Percentiles rank a stretch among this genome's conserved stretches.
phyloP scores from a whole-genome alignment of 805 yeast genomes.

The Pichia nanzhaoensis region DNA sequence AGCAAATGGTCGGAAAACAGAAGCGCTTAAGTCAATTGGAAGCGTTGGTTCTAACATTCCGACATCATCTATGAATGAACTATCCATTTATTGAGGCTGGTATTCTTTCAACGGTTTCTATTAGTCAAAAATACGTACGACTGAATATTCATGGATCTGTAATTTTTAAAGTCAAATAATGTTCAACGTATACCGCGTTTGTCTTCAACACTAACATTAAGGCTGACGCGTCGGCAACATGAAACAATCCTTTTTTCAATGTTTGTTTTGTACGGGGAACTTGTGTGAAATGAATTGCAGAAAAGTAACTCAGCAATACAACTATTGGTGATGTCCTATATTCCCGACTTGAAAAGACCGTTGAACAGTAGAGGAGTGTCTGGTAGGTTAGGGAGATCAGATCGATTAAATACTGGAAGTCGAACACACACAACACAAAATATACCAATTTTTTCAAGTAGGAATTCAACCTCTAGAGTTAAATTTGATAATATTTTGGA shows the following conservation, averaged over 20 bases:
- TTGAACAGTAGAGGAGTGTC: neutral
- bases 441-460: neutral
- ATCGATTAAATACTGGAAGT: neutral
- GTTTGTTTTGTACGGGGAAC: neutral
- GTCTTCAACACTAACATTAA: too few species aligned
- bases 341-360: constrained; percentile 4
- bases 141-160: too few species aligned
- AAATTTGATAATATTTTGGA: neutral
- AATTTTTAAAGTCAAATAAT: too few species aligned
- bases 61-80: constrained; percentile 12
- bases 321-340: constrained; percentile 1
- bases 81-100: constrained; percentile 5
- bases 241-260: too few species aligned
- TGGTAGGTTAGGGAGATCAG: neutral
- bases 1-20: constrained; percentile 84
- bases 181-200: too few species aligned
- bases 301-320: too few species aligned
- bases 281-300: too few species aligned
- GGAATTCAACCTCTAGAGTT: neutral
- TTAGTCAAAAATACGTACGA: too few species aligned
- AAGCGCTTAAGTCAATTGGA: constrained; percentile 73
- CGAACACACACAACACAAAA: neutral
- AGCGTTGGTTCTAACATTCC: constrained; percentile 36
- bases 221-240: too few species aligned
- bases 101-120: too few species aligned